Evolutionary conservation across 2,329 filamentous ascomycete species (phyloP).

Genomic region (Simplicillium sp.): DNA sequence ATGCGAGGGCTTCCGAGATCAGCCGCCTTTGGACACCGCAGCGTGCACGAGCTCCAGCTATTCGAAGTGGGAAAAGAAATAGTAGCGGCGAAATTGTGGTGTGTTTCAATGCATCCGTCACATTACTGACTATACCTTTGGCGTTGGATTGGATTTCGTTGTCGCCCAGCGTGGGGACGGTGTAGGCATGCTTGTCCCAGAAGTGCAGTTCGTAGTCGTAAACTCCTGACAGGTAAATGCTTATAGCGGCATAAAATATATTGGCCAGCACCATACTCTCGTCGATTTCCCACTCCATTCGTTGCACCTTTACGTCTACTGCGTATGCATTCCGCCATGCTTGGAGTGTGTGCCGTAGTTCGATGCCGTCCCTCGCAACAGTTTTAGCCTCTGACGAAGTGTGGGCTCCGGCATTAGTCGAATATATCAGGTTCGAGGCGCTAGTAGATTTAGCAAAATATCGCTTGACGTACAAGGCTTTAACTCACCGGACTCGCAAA

Average conservation of each 20-base stretch:
- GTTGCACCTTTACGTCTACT: background rate
- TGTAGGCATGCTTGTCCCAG: conserved; percentile 15
- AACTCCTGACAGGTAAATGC: conserved; percentile 25
- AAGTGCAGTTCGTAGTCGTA: conserved; percentile 23
- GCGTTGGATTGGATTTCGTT: conserved; percentile 14
- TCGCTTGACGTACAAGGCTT: no score
- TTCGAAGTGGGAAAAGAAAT: conserved; percentile 22
- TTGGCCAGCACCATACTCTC: conserved; percentile 12
- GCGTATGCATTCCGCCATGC: conserved; percentile 9
- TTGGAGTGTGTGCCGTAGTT: conserved; percentile 1
- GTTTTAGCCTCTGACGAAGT: conserved; percentile 1
- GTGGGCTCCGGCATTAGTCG: background rate
- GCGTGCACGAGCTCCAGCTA: conserved; percentile 18
- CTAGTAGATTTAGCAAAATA: no score
- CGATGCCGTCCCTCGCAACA: conserved; percentile 2
- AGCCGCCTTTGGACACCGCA: background rate
- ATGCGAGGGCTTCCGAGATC: no score
- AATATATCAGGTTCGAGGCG: no score
- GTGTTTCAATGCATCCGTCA: conserved; percentile 7
- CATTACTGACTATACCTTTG: conserved; percentile 13
- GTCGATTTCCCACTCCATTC: background rate
- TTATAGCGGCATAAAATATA: conserved; percentile 20
- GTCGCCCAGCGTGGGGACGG: conserved; percentile 12
- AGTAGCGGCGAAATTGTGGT: conserved; percentile 19
- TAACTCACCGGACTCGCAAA: conserved; percentile 11